Percentiles rank a stretch among this genome's conserved stretches.
These are phyloP conservation scores for Stenogyne calaminthoides DNA, from an alignment of 305 asterid genomes.

Conservation along the genomic window DNA sequence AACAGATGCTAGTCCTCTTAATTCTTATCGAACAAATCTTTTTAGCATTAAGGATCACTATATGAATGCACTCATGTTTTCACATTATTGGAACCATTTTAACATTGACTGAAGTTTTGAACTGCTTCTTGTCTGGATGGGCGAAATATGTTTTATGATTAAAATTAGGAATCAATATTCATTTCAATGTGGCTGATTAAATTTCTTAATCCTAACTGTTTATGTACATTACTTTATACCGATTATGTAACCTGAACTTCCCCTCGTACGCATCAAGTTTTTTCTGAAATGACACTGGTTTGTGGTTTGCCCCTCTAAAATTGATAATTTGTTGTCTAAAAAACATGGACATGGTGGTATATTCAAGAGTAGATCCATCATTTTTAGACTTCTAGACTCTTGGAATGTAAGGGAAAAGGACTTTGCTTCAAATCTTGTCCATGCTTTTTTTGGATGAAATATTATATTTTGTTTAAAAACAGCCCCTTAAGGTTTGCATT, in stretches of 20 bases:
- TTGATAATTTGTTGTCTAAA: not conserved
- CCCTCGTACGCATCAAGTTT: not conserved
- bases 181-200: not conserved
- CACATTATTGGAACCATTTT: not conserved
- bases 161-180: not conserved
- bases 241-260: not conserved
- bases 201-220: not conserved
- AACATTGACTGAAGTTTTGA: not conserved
- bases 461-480: not conserved
- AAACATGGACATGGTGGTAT: not conserved
- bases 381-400: not conserved
- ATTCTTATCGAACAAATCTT: not conserved
- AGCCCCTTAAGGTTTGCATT: not conserved
- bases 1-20: conserved; percentile 19
- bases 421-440: too few species aligned
- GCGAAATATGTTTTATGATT: conserved; percentile 1
- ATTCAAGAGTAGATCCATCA: not conserved
- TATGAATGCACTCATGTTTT: not conserved
- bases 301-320: not conserved
- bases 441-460: not conserved
- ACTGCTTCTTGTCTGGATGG: not conserved
- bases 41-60: not conserved
- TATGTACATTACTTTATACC: not conserved
- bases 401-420: too few species aligned
- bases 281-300: not conserved